phyloP scores from a whole-genome alignment of 1,139 yeast genomes.

The Taphrina sp. region DNA sequence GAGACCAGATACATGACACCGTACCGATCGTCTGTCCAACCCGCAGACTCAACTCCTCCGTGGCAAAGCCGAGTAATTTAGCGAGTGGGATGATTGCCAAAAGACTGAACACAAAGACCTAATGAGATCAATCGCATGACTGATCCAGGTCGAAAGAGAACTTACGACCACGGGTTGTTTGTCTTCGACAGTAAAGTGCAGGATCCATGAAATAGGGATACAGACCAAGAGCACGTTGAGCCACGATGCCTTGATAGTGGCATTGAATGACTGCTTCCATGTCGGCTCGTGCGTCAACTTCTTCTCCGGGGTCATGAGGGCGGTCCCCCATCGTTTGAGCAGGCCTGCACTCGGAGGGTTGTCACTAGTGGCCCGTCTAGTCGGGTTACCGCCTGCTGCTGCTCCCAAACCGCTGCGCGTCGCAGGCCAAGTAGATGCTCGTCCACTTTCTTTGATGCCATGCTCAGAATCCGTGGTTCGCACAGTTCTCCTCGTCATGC shows the following conservation, averaged over 20 bases:
- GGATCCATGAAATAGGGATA: slow-evolving; percentile 12
- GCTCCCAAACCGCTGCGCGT: slow-evolving; percentile 3
- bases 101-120: slow-evolving; percentile 67
- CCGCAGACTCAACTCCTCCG: slow-evolving; percentile 84
- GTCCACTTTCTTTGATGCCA: background rate
- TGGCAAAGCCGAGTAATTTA: slow-evolving; percentile 62
- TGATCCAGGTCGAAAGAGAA: background rate
- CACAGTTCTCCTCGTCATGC: slow-evolving; percentile 1
- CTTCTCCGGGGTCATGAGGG: slow-evolving; percentile 20
- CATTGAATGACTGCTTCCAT: slow-evolving; percentile 11
- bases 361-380: slow-evolving; percentile 4
- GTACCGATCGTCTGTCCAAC: slow-evolving; percentile 17
- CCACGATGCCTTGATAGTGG: slow-evolving; percentile 14
- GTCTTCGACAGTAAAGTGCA: slow-evolving; percentile 13
- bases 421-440: slow-evolving; percentile 16
- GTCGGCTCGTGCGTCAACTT: slow-evolving; percentile 9
- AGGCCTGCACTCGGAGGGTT: slow-evolving; percentile 4
- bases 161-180: slow-evolving; percentile 3
- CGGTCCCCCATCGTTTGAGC: slow-evolving; percentile 20
- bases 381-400: slow-evolving; percentile 2
- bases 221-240: slow-evolving; percentile 14
- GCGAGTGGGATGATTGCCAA: slow-evolving; percentile 92
- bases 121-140: background rate
- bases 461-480: background rate
- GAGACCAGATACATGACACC: no score